Base-by-base conservation (phyloP, 331 rosid species). In the Arachis monticola region DNA sequence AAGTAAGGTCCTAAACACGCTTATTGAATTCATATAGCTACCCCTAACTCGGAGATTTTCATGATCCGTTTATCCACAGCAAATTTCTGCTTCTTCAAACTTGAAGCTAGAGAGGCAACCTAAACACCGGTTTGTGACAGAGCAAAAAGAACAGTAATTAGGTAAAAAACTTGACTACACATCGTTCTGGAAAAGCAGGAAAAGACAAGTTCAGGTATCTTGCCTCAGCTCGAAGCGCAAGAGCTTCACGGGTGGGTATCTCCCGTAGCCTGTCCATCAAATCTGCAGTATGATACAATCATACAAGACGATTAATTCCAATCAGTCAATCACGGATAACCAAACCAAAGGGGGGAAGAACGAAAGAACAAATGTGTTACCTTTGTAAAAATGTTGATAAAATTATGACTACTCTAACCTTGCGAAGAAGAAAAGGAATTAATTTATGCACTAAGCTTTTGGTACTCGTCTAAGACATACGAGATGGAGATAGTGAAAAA, bases 211-310 rank as follows among this genome's bases (percentile, higher is more conserved):
- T 69, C 69, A 51, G 63, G 32, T 58, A 61, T 41, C 91, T 82
- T 75, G 78, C 97, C 92, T 92, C 96, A 70, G 92, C 89, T 81
- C 97, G 85, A 79, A 92, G 93, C 72, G 88, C 80, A 82, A 92
- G 79, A 70, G 96, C 73, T 48, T 90, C 92, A 52, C 96, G 85
- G 42, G 86, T 79, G 32, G 93, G 91, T 48, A 85, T 82, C 76
- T 90, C 87, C 50, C 96, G 88, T 73, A 90, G 89, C 82, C 85
- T 82, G 64, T 90, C 96, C 81, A 84, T 81, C 79, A 92, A 80
- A 85, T 85, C 97, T 90, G 79, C 69, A 68, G 10, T 67, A 77
- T 10, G 75, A 83, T 45, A 70, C 38, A 80, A 38, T 41, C 38
- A 3, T 32, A 32, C 38, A 32, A 32, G 56, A 31, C 10, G 60